A percentile compares a stretch with the other conserved stretches of the same genome.
Conservation (phyloP, 2,329 filamentous ascomycete genomes). For the Rhytidhysteron rufulum region DNA sequence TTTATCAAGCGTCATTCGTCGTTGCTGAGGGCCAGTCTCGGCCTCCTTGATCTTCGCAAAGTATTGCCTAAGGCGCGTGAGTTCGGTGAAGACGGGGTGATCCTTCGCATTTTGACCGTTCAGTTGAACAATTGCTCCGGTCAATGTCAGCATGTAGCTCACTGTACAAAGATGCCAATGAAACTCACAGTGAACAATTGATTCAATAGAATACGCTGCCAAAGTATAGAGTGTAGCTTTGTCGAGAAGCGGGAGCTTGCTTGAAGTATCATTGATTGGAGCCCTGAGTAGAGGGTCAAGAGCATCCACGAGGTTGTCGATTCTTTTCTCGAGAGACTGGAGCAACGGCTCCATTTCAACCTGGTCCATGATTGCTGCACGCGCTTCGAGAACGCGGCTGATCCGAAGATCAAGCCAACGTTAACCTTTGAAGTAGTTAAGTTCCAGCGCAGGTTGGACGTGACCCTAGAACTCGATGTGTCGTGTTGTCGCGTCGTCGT, state of each 20-base stretch:
- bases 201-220: conserved; percentile 84
- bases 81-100: conserved; percentile 80
- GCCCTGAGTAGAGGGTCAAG: conserved; percentile 69
- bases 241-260: conserved; percentile 85
- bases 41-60: conserved; percentile 83
- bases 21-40: conserved; percentile 60
- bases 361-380: conserved; percentile 55
- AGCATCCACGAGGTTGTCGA: conserved; percentile 72
- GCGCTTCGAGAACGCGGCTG: too few species aligned
- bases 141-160: conserved; percentile 40
- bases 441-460: too few species aligned
- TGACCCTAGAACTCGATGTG: too few species aligned
- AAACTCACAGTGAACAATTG: conserved; percentile 67
- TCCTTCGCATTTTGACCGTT: conserved; percentile 75
- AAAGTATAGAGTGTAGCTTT: conserved; percentile 92
- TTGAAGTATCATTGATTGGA: conserved; percentile 63
- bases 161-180: neutral
- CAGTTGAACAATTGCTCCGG: conserved; percentile 67
- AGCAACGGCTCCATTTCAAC: conserved; percentile 63
- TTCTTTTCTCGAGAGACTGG: conserved; percentile 69
- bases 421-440: too few species aligned
- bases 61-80: conserved; percentile 84
- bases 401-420: too few species aligned
- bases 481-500: too few species aligned
- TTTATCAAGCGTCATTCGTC: conserved; percentile 63